Base-by-base conservation (phyloP, 2,329 filamentous ascomycete genomes). In the Venturiaceae sp. region DNA sequence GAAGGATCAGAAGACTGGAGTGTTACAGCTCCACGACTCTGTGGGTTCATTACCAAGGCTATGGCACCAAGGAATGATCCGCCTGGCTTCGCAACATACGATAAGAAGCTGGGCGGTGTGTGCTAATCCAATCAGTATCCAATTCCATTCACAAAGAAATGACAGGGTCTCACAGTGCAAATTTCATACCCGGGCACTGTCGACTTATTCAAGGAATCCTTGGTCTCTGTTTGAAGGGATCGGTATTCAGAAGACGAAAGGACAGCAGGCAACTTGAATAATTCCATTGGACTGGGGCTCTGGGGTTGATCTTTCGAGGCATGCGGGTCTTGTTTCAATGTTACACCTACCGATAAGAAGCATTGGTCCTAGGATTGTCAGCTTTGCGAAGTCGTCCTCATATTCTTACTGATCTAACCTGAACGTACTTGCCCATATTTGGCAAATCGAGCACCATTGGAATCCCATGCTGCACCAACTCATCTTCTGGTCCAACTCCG, bases 141-240 rank as follows among this genome's bases (percentile, higher is more conserved):
- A 11, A 23, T 50, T 21, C 13, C 11, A 11, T 13, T 9, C 16
- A 50, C 19, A 13, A 23, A 50, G 9, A 50, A 50, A 21, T 14
- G 53, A 14, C 9, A 77, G 58, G 16, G 85, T 66, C 62, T 86
- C 83, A 62, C 76, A 84, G 53, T 80, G 75, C 0, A 83, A 83
- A 2, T 85, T 74, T 0, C 78, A 82, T n/a, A 75, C 71, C 23
- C 71, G 71, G 46, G 65, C 66, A 1, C 86, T 66, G 60, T 75
- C 77, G 0, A 69, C 65, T 63, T 79, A n/a, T n/a, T n/a, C n/a
- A 74, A 9, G 75, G 70, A 0, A 70, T 58, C 0, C 62, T 57
- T 0, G 80, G 75, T 0, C 86, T 70, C 1, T 67, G 74, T 36
- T 75, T 66, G 65, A 82, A 84, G 63, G 85, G 79, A 0, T 9